Evolutionary conservation across 768 basidiomycete genomes (phyloP), one percentile per base, ranked within the genome.

Genomic region (Suillus alpinus): DNA sequence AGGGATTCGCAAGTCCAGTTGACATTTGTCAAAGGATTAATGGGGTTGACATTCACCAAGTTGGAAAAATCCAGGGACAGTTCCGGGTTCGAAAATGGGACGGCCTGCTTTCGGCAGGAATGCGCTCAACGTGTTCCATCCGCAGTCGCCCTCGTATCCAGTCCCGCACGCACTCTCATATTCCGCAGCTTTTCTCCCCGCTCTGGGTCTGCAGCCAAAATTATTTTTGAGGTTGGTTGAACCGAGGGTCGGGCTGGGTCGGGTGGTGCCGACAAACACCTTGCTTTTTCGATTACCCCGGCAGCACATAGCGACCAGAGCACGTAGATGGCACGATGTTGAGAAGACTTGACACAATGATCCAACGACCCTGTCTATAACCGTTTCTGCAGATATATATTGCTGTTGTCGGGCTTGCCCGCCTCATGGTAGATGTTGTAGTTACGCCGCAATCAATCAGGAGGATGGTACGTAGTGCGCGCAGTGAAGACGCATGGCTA

Each of bases 1-100:
- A 29, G 66, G 72, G 50, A 53, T 56, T 5, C 63, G 67, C 32
- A 68, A 62, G 52, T 50, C 46, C 34, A 62, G 57, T 58, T 75
- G 60, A 74, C 51, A 47, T 16, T 23, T 53, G 52, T 37, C 34
- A 13, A 53, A 23, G 51, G 13, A 23, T 9, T 13, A 13, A 46
- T 23, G 20, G 51, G 20, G 26, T 18, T 13, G n/a, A n/a, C 23
- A 26, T 12, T 18, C 16, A 55, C 53, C 23, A 18, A 18, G 52
- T 37, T 23, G 14, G 14, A 14, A 23, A 43, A n/a, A n/a, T 20
- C 6, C 41, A 36, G 36, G 36, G 2, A 31, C 16, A 44, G 18
- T 9, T n/a, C 12, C 23, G 23, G 18, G 20, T 4, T 46, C 13
- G 12, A 46, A 13, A 46, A 14, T 37, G 6, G 23, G 18, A 20